phyloP scores from a whole-genome alignment of 2,329 filamentous ascomycete species.

The Alternaria consortialis region DNA sequence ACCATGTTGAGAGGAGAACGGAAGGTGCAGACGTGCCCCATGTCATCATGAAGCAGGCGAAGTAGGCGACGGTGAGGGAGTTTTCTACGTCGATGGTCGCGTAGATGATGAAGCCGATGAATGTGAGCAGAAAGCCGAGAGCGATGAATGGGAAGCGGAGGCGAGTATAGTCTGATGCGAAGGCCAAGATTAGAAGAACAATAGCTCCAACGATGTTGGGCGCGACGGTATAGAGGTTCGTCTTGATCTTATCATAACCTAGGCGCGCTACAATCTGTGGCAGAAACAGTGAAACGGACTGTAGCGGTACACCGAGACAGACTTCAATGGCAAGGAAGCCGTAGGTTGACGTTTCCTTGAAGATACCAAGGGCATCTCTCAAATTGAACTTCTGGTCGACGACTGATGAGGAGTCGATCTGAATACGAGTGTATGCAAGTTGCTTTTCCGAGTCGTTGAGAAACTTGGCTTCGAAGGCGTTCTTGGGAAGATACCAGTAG shows the following conservation, averaged over 20 bases:
- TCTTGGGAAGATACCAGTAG: constrained; percentile 73
- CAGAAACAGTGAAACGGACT: constrained; percentile 66
- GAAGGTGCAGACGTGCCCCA: constrained; percentile 80
- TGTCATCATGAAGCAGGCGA: constrained; percentile 82
- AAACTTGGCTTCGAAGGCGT: constrained; percentile 71
- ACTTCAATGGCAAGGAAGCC: constrained; percentile 66
- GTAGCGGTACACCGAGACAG: constrained; percentile 67
- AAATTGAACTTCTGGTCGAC: constrained; percentile 66
- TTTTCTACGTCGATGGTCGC: constrained; percentile 70
- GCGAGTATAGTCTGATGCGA: constrained; percentile 72
- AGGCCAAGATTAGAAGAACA: constrained; percentile 76
- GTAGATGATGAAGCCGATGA: constrained; percentile 81
- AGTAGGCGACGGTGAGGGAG: constrained; percentile 74
- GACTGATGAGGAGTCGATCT: constrained; percentile 74
- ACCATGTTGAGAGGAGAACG: constrained; percentile 74
- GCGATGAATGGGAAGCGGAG: constrained; percentile 78
- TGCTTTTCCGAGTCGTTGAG: constrained; percentile 71
- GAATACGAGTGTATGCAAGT: constrained; percentile 76
- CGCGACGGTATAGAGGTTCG: constrained; percentile 83
- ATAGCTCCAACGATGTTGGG: constrained; percentile 78
- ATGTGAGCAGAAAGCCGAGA: constrained; percentile 76
- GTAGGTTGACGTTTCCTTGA: constrained; percentile 64
- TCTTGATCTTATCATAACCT: constrained; percentile 66
- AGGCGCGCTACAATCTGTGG: constrained; percentile 66
- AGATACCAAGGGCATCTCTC: constrained; percentile 61